Evolutionary conservation across 768 basidiomycete species (phyloP).

Genomic region (Scleroderma bovista): DNA sequence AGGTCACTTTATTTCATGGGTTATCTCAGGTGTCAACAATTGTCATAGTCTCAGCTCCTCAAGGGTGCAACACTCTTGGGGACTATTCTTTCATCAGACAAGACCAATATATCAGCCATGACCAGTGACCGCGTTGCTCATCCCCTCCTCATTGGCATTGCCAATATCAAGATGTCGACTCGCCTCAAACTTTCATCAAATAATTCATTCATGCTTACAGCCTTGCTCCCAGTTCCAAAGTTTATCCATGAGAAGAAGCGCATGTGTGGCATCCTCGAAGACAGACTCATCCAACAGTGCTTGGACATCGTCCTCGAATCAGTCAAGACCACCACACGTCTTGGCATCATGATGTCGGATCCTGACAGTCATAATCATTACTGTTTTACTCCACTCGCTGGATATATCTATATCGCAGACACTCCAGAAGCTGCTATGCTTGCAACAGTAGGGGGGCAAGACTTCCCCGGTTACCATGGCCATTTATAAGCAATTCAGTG

Average conservation of each 20-base stretch:
- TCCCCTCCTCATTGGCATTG: no score
- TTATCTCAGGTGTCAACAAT: no score
- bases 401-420: constrained; percentile 22
- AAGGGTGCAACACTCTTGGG: no score
- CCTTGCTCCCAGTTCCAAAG: not conserved
- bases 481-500: constrained; percentile 25
- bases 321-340: constrained; percentile 11
- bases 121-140: no score
- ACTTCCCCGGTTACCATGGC: constrained; percentile 30
- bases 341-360: constrained; percentile 15
- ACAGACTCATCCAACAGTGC: not conserved
- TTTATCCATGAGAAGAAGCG: not conserved
- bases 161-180: no score
- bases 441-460: constrained; percentile 10
- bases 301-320: constrained; percentile 14
- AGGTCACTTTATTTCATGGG: no score
- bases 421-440: constrained; percentile 7
- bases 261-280: not conserved
- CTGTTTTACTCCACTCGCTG: constrained; percentile 18
- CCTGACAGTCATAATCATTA: constrained; percentile 11
- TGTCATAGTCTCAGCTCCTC: no score
- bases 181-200: no score
- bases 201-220: not conserved
- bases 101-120: no score
- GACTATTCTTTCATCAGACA: no score